Evolutionary conservation across 2,329 filamentous ascomycete genomes (phyloP).

Genomic region (Hypoxylon rubiginosum): DNA sequence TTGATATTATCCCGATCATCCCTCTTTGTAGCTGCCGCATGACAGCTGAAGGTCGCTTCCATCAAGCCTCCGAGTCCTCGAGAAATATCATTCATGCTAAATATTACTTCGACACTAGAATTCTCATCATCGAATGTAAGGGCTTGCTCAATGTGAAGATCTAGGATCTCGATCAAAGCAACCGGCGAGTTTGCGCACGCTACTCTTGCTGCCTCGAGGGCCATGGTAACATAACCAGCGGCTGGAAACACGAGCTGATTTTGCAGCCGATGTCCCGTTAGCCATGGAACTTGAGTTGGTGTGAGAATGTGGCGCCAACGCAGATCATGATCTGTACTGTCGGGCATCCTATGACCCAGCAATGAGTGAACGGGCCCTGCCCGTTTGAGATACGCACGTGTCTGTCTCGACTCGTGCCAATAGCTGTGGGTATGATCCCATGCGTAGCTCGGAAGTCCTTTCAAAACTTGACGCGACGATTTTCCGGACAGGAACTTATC

Average conservation of each 20-base stretch:
- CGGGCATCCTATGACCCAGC: neutral
- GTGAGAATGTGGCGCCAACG: neutral
- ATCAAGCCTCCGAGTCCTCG: no score
- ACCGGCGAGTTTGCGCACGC: neutral
- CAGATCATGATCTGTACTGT: neutral
- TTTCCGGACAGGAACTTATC: no score
- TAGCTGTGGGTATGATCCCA: neutral
- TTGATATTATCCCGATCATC: neutral
- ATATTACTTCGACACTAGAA: conserved; percentile 16
- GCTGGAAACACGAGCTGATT: neutral
- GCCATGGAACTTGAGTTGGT: neutral
- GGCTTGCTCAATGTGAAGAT: no score
- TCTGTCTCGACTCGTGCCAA: neutral
- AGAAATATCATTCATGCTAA: conserved; percentile 10
- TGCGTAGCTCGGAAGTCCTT: no score
- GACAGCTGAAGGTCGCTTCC: conserved; percentile 11
- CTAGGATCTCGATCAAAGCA: no score
- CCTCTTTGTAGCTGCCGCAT: neutral
- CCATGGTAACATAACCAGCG: neutral
- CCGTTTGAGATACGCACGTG: neutral
- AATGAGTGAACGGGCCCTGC: neutral
- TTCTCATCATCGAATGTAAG: conserved; percentile 22
- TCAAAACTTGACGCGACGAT: no score
- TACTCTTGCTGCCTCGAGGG: neutral
- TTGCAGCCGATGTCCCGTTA: neutral